These are phyloP conservation scores for Cladosporium sp. DNA, from an alignment of 2,329 filamentous ascomycete genomes.

Conservation along the genomic window DNA sequence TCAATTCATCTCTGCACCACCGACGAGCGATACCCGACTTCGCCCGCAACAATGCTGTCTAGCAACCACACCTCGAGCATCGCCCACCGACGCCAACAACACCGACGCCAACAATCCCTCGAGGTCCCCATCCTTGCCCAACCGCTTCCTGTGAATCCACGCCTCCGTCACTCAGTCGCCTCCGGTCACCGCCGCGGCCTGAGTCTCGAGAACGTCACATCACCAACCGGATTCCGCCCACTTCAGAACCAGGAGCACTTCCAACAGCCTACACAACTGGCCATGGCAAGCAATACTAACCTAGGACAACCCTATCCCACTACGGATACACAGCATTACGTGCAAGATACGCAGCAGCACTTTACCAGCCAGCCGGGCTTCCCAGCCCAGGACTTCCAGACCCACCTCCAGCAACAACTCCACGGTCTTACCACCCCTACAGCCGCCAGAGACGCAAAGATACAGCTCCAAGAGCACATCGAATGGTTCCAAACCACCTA, in stretches of 20 bases:
- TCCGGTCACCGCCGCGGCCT: constrained; percentile 73
- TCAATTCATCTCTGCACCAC: constrained; percentile 53
- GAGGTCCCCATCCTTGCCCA: constrained; percentile 66
- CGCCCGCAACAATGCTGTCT: constrained; percentile 67
- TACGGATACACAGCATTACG: constrained; percentile 72
- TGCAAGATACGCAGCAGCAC: constrained; percentile 89
- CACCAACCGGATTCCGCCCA: constrained; percentile 43
- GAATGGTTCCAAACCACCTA: constrained; percentile 16
- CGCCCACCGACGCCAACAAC: constrained; percentile 69
- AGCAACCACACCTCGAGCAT: constrained; percentile 64
- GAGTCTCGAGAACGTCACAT: constrained; percentile 66
- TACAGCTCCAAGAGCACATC: constrained; percentile 26
- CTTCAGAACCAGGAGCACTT: constrained; percentile 45
- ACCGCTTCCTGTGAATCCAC: constrained; percentile 56
- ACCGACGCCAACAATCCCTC: constrained; percentile 85
- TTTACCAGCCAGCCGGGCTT: constrained; percentile 74
- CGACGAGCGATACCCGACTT: constrained; percentile 17
- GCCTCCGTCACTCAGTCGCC: constrained; percentile 41
- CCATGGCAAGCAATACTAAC: constrained; percentile 42
- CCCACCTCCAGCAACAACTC: constrained; percentile 52
- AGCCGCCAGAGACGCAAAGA: constrained; percentile 22
- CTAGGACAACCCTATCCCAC: constrained; percentile 50
- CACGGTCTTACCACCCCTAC: constrained; percentile 28
- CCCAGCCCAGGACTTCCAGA: constrained; percentile 36
- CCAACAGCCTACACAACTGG: constrained; percentile 34